These are phyloP conservation scores for Akanthomyces lecanii DNA, from an alignment of 2,329 filamentous ascomycete genomes.

Conservation along the genomic window DNA sequence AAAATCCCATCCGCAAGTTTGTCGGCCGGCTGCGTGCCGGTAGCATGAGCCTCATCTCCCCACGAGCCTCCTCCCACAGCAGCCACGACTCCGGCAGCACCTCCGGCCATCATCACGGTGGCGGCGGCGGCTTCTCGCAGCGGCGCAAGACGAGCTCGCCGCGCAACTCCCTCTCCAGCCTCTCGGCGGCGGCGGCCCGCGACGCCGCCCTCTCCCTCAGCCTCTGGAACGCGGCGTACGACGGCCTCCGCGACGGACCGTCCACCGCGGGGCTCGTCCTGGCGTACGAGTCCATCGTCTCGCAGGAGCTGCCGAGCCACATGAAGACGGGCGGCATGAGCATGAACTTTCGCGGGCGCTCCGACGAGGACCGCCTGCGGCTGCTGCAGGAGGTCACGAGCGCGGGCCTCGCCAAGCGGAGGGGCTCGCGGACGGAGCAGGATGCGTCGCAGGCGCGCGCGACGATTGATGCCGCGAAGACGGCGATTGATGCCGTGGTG, in stretches of 20 bases:
- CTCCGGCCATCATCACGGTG: too few relatives aligned
- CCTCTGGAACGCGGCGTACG: constrained; percentile 35
- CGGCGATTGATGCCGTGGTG: constrained; percentile 26
- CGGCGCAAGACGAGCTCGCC: constrained; percentile 7
- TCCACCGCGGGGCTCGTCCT: constrained; percentile 29
- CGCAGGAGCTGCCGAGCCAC: constrained; percentile 31
- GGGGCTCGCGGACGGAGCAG: constrained; percentile 25
- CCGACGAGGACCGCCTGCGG: constrained; percentile 27
- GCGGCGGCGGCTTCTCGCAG: background rate
- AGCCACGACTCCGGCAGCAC: background rate
- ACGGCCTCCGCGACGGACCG: constrained; percentile 28
- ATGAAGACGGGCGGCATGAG: constrained; percentile 29
- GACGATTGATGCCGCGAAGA: constrained; percentile 27
- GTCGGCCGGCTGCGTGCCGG: constrained; percentile 15
- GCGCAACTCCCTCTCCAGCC: constrained; percentile 7
- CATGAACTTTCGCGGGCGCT: constrained; percentile 21
- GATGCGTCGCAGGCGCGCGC: constrained; percentile 27
- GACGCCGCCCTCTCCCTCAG: constrained; percentile 24
- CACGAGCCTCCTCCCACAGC: constrained; percentile 2
- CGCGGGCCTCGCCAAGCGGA: constrained; percentile 28
- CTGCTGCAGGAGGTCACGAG: constrained; percentile 29
- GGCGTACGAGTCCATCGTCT: constrained; percentile 34
- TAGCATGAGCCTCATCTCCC: constrained; percentile 15
- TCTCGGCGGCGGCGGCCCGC: background rate
- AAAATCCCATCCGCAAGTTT: constrained; percentile 11